Percentiles rank a stretch among this genome's conserved stretches.
Conservation (phyloP, 1,139 yeast species). For the Zhuliangozyma parablackwelliae region DNA sequence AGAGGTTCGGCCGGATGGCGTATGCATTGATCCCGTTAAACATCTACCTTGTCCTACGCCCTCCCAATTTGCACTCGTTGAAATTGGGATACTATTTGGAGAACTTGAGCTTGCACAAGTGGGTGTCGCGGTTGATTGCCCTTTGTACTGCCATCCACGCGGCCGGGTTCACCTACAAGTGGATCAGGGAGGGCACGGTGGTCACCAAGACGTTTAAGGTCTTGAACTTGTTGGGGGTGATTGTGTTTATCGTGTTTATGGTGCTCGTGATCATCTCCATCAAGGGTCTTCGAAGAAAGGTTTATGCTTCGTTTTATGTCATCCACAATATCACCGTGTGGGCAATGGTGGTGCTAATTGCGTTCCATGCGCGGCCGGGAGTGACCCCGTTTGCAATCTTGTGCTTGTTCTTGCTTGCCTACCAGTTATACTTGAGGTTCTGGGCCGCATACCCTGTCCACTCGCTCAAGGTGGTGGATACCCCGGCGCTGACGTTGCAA, state of each 20-base stretch:
- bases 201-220: constrained; percentile 34
- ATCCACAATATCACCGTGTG: constrained; percentile 30
- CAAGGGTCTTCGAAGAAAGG: constrained; percentile 21
- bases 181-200: constrained; percentile 35
- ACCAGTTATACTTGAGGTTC: constrained; percentile 23
- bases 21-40: constrained; percentile 65
- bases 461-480: constrained; percentile 10
- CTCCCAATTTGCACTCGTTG: constrained; percentile 37
- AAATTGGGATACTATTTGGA: constrained; percentile 54
- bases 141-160: constrained; percentile 53
- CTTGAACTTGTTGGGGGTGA: constrained; percentile 60
- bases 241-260: constrained; percentile 41
- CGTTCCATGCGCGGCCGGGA: constrained; percentile 43
- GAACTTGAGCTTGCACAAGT: constrained; percentile 63
- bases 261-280: constrained; percentile 54
- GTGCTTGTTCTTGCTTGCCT: constrained; percentile 16
- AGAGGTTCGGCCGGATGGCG: constrained; percentile 56
- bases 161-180: constrained; percentile 46
- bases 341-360: constrained; percentile 26
- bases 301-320: constrained; percentile 30
- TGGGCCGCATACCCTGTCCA: constrained; percentile 7
- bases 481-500: constrained; percentile 17
- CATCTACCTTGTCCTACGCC: constrained; percentile 56
- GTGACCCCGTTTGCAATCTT: constrained; percentile 22
- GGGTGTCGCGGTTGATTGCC: constrained; percentile 69